Conservation (phyloP, 139 green algal genomes). For the Chlorella sp. region DNA sequence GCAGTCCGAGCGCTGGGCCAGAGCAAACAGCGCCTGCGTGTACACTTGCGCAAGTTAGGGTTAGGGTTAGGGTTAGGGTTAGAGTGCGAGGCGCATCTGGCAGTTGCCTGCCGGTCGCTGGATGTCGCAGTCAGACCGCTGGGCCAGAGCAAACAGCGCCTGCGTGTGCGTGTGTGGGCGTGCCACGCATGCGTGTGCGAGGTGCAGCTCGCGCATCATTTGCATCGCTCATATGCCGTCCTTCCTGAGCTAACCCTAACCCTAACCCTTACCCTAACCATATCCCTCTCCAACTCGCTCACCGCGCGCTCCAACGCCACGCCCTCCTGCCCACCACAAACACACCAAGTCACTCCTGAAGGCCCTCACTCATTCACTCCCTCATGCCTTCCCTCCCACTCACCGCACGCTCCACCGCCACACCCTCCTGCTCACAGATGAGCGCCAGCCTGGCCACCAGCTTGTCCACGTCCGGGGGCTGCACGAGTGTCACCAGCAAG, state of each 20-base stretch:
- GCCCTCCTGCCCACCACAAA: not conserved
- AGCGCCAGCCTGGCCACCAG: slow-evolving; percentile 46
- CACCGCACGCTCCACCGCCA: slow-evolving; percentile 43
- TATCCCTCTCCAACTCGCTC: too few relatives aligned
- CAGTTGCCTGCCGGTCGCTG: not conserved
- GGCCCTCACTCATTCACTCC: not conserved
- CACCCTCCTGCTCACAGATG: slow-evolving; percentile 50
- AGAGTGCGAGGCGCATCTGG: not conserved
- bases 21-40: slow-evolving; percentile 22
- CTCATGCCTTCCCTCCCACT: not conserved
- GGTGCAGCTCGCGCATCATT: not conserved
- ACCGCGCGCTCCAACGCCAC: too few relatives aligned
- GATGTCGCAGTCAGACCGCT: slow-evolving; percentile 68
- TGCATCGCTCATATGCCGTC: too few relatives aligned
- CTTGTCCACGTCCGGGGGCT: slow-evolving; percentile 24
- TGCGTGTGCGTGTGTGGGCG: not conserved
- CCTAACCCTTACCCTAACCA: too few relatives aligned
- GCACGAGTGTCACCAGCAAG: not conserved
- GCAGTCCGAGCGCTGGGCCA: slow-evolving; percentile 38
- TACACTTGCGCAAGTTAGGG: not conserved
- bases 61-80: not conserved
- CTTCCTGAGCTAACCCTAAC: too few relatives aligned
- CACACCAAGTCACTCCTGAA: not conserved
- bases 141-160: slow-evolving; percentile 32
- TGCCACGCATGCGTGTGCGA: not conserved